Evolutionary conservation across 495 filamentous ascomycete species (phyloP), one percentile per base, ranked within the genome.

Genomic region (Tetracladium marchalianum): DNA sequence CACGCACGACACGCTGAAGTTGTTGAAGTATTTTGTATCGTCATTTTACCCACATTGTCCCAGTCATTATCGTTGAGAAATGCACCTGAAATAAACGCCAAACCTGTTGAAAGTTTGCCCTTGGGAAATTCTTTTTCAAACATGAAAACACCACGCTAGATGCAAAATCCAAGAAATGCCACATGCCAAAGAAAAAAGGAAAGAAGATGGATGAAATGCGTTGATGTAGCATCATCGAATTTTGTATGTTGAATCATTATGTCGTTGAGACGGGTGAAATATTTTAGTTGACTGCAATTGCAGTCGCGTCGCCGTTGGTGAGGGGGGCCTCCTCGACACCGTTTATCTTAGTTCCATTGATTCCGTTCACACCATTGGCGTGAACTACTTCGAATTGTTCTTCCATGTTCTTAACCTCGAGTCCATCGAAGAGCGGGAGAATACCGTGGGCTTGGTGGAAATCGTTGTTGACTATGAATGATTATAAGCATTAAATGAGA

Each of bases 391-490:
- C 51, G 16, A 69, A 44, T 39, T 62, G 60, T 38, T 66, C 68
- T 43, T 88, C 74, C 33, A 90, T 63, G 49, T 84, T 73, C 43
- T 77, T 66, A 38, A 89, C 76, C 39, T 71, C 62, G 5, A 99
- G 66, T 31, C 78, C 87, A n/a, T 86, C 76, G 63, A 99, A 92
- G 8, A 97, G 66, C 9, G 81, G 71, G 56, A 93, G 96, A 58
- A 98, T 82, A 16, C 76, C 78, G 41, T 77, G 69, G 11, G 72
- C 71, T 46, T 84, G 70, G 62, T 88, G 85, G 77, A 97, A 98
- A 60, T 98, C 89, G 58, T 98, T 98, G 68, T 98, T 84, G 7
- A 98, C 90, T 92, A 58, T 19, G 24, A 41, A 16, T 3, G 22
- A 39, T 16, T 17, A 44, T 60, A 15, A 51, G 36, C 31, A 43